These are phyloP conservation scores for Penicillium verrucosum DNA, from an alignment of 2,329 filamentous ascomycete genomes.

Conservation along the genomic window DNA sequence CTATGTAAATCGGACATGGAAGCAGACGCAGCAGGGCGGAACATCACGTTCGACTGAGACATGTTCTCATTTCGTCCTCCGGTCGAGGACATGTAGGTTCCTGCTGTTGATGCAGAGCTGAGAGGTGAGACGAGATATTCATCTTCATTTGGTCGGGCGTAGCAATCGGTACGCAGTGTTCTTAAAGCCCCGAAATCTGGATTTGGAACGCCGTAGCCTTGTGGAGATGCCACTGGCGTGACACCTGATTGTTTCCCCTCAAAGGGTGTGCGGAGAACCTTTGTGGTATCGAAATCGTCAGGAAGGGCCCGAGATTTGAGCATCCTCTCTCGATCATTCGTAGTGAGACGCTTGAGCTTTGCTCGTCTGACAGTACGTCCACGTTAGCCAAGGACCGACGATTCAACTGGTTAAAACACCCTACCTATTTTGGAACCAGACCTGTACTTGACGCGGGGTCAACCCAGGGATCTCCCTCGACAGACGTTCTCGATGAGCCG, in stretches of 20 bases:
- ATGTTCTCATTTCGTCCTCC: conserved; percentile 30
- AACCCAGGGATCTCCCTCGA: conserved; percentile 88
- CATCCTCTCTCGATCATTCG: conserved; percentile 60
- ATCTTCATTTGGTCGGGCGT: conserved; percentile 35
- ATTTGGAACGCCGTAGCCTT: conserved; percentile 38
- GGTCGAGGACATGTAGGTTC: conserved; percentile 35
- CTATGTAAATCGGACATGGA: conserved; percentile 31
- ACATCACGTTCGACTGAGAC: conserved; percentile 25
- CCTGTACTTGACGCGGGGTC: conserved; percentile 88
- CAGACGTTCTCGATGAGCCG: conserved; percentile 80
- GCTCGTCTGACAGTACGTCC: conserved; percentile 47
- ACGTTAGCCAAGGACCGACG: not conserved
- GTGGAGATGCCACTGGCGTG: conserved; percentile 49
- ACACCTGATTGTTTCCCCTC: conserved; percentile 47
- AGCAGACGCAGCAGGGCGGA: conserved; percentile 24
- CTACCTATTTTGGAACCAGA: conserved; percentile 98
- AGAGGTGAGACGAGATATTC: conserved; percentile 40
- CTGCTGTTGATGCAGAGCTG: conserved; percentile 35
- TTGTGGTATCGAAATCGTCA: conserved; percentile 59
- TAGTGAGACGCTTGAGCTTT: conserved; percentile 60
- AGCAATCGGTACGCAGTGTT: conserved; percentile 35
- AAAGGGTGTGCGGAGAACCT: conserved; percentile 56
- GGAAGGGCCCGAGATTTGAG: conserved; percentile 59
- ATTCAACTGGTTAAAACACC: conserved; percentile 23
- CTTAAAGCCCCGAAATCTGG: conserved; percentile 34